Evolutionary conservation across 2,329 filamentous ascomycete genomes (phyloP).

Genomic region (Fusarium continuum): DNA sequence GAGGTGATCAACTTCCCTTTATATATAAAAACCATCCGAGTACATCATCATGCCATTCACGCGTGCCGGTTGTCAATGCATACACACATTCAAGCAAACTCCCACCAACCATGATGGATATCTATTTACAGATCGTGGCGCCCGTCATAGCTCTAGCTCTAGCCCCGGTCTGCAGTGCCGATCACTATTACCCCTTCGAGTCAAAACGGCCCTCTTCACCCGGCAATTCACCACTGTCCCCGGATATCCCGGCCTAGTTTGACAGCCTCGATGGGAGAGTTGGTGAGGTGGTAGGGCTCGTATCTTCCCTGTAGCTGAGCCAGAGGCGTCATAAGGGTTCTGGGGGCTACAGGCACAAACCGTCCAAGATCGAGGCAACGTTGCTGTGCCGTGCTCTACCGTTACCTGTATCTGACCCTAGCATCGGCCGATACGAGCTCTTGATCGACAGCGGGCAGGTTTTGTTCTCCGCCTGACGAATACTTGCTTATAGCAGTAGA

Average conservation of each 20-base stretch:
- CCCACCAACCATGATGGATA: not conserved
- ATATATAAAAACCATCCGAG: slow-evolving; percentile 1
- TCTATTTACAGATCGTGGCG: slow-evolving; percentile 26
- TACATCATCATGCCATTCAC: not conserved
- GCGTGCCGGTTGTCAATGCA: not conserved
- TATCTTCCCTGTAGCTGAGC: slow-evolving; percentile 2
- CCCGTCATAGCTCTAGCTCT: slow-evolving; percentile 22
- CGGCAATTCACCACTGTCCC: not conserved
- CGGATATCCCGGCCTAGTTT: slow-evolving; percentile 1
- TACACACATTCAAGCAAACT: not conserved
- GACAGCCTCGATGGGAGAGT: not conserved
- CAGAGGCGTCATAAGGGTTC: not conserved
- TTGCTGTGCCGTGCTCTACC: not conserved
- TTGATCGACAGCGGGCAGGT: slow-evolving; percentile 5
- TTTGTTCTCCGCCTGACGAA: not conserved
- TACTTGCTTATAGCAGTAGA: not conserved
- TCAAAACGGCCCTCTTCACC: not conserved
- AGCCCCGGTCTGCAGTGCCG: slow-evolving; percentile 4
- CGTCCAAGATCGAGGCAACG: slow-evolving; percentile 10
- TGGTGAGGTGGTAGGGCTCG: not conserved
- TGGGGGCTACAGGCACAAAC: not conserved
- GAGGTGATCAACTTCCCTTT: not conserved
- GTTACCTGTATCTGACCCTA: slow-evolving; percentile 1
- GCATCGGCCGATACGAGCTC: not conserved
- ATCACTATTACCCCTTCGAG: not conserved